Conservation (phyloP, 352 stramenopile genomes). For the Plasmopara halstedii region DNA sequence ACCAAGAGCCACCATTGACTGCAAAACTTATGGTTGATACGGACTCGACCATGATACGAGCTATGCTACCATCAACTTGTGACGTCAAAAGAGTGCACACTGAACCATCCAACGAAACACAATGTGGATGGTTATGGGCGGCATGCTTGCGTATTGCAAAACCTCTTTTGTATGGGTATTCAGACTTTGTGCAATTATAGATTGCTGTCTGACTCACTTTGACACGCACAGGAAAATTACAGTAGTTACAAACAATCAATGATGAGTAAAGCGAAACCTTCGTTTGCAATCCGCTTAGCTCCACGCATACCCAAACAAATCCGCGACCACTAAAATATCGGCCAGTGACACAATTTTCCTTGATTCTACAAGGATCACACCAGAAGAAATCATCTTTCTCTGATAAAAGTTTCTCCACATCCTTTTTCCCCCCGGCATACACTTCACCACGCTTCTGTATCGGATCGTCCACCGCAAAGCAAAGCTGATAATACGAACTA, state of each 20-base stretch:
- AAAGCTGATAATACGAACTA: constrained; percentile 40
- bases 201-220: constrained; percentile 21
- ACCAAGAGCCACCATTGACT: constrained; percentile 24
- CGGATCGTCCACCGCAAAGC: constrained; percentile 40
- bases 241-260: constrained; percentile 39
- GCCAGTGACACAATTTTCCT: constrained; percentile 47
- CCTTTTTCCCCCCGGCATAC: too few species aligned
- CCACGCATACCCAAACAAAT: constrained; percentile 65
- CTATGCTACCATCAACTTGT: neutral
- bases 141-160: neutral
- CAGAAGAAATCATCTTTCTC: constrained; percentile 22
- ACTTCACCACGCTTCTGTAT: neutral
- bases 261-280: constrained; percentile 46
- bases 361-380: constrained; percentile 63
- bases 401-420: neutral
- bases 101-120: constrained; percentile 24
- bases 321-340: constrained; percentile 41
- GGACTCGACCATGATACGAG: constrained; percentile 30
- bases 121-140: constrained; percentile 14
- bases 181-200: constrained; percentile 4
- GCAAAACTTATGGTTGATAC: constrained; percentile 22
- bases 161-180: constrained; percentile 4
- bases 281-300: constrained; percentile 47
- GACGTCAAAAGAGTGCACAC: constrained; percentile 13
- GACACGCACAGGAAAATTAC: constrained; percentile 27